Percentiles rank a stretch among this genome's conserved stretches.
These are phyloP conservation scores for Reticulascus tulasneorum DNA, from an alignment of 2,329 filamentous ascomycete genomes.

Conservation along the genomic window DNA sequence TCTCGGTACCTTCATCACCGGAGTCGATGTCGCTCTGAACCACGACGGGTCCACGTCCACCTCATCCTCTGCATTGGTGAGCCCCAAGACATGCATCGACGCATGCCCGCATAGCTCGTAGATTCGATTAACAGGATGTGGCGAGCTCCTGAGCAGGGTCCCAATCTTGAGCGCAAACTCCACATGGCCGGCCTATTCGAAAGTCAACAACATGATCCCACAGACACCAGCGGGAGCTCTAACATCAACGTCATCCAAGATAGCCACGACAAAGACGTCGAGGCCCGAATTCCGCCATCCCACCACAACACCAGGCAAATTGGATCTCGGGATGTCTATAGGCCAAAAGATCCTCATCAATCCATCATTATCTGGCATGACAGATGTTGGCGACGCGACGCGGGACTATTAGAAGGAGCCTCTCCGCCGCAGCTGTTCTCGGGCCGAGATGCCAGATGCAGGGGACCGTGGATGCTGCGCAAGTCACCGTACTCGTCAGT, in stretches of 20 bases:
- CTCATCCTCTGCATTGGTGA: conserved; percentile 62
- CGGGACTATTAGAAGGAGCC: conserved; percentile 74
- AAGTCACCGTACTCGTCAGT: conserved; percentile 19
- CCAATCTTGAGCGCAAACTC: conserved; percentile 83
- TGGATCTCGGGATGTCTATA: conserved; percentile 70
- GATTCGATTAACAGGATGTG: conserved; percentile 74
- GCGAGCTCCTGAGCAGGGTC: conserved; percentile 76
- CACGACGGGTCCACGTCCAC: conserved; percentile 63
- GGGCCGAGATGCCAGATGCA: conserved; percentile 80
- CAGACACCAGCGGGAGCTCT: conserved; percentile 23
- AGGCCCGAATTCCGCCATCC: conserved; percentile 92
- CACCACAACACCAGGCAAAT: conserved; percentile 78
- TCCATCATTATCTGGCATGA: conserved; percentile 74
- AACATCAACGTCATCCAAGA: conserved; percentile 89
- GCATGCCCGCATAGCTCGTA: conserved; percentile 80
- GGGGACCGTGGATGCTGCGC: conserved; percentile 75
- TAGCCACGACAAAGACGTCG: conserved; percentile 84
- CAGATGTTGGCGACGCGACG: conserved; percentile 30
- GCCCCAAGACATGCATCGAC: conserved; percentile 80
- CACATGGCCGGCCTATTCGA: conserved; percentile 65
- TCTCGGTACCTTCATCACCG: conserved; percentile 54
- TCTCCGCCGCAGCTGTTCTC: conserved; percentile 89
- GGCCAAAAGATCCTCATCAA: conserved; percentile 99
- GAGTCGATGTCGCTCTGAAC: conserved; percentile 58
- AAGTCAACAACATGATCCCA: conserved; percentile 18